Base-by-base conservation (phyloP, 805 yeast genomes). In the Candida qinlingensis region DNA sequence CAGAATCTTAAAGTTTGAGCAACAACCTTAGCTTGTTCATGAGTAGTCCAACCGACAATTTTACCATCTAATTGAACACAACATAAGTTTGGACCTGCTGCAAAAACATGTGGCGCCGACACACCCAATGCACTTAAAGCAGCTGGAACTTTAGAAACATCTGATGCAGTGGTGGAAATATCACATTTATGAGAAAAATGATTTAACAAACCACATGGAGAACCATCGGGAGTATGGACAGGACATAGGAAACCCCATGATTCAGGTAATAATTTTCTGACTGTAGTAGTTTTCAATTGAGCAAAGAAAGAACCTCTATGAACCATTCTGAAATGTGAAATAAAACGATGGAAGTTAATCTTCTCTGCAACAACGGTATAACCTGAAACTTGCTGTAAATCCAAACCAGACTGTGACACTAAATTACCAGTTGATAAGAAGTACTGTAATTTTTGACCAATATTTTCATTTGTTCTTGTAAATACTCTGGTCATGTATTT, bases 281-380 rank as follows among this genome's bases (percentile, higher is more conserved):
- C 99, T 1, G 98, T 86, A 27, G 99, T 94, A 39, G 99, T 94
- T 67, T 94, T 94, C 71, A 94, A 78, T 68, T 92, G 96, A 41
- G 99, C 97, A 67, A 94, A 94, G 83, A 94, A 94, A 56, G 98
- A 89, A 70, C 99, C 99, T 81, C 99, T 86, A 71, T 94, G 99
- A 46, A 94, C 98, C 99, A 94, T 94, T 72, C 99, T 77, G 79
- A 94, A 94, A 74, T 94, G 99, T n/a, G 98, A 84, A 55, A 94
- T 83, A 73, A 94, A 94, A 65, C 99, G 85, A 70, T 94, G 86
- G 77, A 90, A 94, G 67, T 94, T 94, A 70, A 94, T 94, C 70
- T 94, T 94, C 72, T 94, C 99, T 4, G 98, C 99, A 53, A 94
- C 98, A 57, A 94, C 99, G 1, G 99, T 94, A 68, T 88, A 94